Percentiles rank a stretch among this genome's conserved stretches.
Conservation (phyloP, 2,329 filamentous ascomycete genomes). For the Fusarium sp. region DNA sequence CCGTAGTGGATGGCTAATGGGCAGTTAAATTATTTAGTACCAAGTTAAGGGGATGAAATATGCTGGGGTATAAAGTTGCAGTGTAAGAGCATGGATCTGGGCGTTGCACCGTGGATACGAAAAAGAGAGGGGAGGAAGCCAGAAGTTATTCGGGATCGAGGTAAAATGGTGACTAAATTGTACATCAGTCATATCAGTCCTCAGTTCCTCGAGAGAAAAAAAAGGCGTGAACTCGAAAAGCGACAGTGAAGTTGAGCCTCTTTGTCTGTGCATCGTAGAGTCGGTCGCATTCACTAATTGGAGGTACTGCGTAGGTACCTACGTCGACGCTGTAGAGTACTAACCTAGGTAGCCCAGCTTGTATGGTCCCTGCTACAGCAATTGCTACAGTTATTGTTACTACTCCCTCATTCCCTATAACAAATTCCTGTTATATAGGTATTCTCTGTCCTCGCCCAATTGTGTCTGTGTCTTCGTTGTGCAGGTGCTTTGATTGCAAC, state of each 20-base stretch:
- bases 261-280: slow-evolving; percentile 17
- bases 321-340: no score
- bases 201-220: slow-evolving; percentile 17
- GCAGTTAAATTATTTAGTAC: slow-evolving; percentile 44
- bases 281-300: not conserved
- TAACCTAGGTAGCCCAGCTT: no score
- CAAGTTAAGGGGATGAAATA: slow-evolving; percentile 42
- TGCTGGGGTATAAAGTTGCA: slow-evolving; percentile 39
- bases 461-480: not conserved
- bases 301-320: not conserved
- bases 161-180: not conserved
- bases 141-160: slow-evolving; percentile 14
- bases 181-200: not conserved
- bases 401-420: not conserved
- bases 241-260: slow-evolving; percentile 24
- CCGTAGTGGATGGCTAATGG: slow-evolving; percentile 38
- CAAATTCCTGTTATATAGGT: not conserved
- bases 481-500: slow-evolving; percentile 7
- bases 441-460: not conserved
- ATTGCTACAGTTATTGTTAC: not conserved
- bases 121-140: slow-evolving; percentile 25
- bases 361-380: not conserved
- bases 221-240: slow-evolving; percentile 15
- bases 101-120: slow-evolving; percentile 35
- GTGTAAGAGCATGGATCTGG: slow-evolving; percentile 41